Conservation (phyloP, 768 basidiomycete genomes). For the Tephrocybe sp. region DNA sequence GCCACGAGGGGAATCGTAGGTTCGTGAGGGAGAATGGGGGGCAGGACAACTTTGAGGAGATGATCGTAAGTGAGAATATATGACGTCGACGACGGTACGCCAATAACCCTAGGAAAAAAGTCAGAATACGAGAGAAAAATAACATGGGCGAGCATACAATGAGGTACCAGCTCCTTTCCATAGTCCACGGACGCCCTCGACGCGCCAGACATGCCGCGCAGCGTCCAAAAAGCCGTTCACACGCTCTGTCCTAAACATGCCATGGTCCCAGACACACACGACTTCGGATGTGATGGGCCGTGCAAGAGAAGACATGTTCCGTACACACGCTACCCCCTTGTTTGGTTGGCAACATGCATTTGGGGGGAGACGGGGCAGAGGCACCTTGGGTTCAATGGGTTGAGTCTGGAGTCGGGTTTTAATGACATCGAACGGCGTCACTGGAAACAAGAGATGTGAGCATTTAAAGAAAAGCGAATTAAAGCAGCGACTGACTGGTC, state of each 20-base stretch:
- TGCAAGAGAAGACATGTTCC: slow-evolving; percentile 75
- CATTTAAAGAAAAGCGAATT: background rate
- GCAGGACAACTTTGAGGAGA: slow-evolving; percentile 62
- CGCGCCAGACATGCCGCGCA: slow-evolving; percentile 71
- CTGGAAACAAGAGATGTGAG: slow-evolving; percentile 40
- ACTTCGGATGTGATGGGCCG: slow-evolving; percentile 56
- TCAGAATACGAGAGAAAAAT: background rate
- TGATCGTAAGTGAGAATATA: slow-evolving; percentile 98
- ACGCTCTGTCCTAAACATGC: slow-evolving; percentile 64
- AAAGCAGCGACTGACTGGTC: slow-evolving; percentile 55
- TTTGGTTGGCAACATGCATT: slow-evolving; percentile 72
- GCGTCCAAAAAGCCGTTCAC: slow-evolving; percentile 88
- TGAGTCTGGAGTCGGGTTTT: slow-evolving; percentile 97
- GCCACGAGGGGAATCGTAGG: slow-evolving; percentile 70
- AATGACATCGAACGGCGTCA: slow-evolving; percentile 99
- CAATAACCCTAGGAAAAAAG: slow-evolving; percentile 63
- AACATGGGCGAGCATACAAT: slow-evolving; percentile 52
- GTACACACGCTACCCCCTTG: slow-evolving; percentile 51
- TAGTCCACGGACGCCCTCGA: slow-evolving; percentile 79
- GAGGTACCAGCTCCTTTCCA: slow-evolving; percentile 97
- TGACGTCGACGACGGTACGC: slow-evolving; percentile 85
- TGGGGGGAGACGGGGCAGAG: slow-evolving; percentile 51
- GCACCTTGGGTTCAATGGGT: slow-evolving; percentile 48
- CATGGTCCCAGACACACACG: slow-evolving; percentile 79
- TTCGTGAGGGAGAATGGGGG: slow-evolving; percentile 52